Percentiles rank a stretch among this genome's conserved stretches.
Evolutionary conservation across 2,329 filamentous ascomycete species (phyloP).

Genomic region (Pyrenophora tritici-repentis): DNA sequence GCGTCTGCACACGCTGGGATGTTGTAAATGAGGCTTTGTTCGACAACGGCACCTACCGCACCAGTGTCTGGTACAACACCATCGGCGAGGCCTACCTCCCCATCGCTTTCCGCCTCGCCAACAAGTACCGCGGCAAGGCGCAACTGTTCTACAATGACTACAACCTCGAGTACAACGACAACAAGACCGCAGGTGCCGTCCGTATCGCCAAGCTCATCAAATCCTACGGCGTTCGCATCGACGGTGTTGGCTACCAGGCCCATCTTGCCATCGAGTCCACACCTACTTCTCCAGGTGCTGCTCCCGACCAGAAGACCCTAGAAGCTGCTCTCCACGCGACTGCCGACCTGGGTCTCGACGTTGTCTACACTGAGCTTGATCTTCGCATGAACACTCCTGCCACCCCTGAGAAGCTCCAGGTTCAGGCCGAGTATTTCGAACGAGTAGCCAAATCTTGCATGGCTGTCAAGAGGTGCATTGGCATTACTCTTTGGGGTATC

Average conservation of each 20-base stretch:
- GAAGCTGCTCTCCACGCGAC: constrained; percentile 58
- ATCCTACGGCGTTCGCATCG: constrained; percentile 55
- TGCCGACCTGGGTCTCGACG: constrained; percentile 59
- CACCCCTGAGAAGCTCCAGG: constrained; percentile 48
- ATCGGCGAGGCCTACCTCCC: constrained; percentile 54
- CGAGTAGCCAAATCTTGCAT: constrained; percentile 46
- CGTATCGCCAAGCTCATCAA: constrained; percentile 48
- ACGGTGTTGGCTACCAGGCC: constrained; percentile 67
- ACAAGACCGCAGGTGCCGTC: constrained; percentile 47
- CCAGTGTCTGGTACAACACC: constrained; percentile 49
- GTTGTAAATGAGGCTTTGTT: constrained; percentile 44
- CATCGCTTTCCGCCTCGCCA: constrained; percentile 51
- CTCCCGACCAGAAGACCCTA: constrained; percentile 54
- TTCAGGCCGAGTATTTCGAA: constrained; percentile 57
- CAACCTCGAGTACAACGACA: constrained; percentile 63
- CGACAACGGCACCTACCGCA: constrained; percentile 53
- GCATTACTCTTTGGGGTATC: constrained; percentile 56
- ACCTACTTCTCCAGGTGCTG: constrained; percentile 46
- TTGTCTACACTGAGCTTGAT: constrained; percentile 67
- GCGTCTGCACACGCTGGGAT: constrained; percentile 48
- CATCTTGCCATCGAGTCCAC: constrained; percentile 61
- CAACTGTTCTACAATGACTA: constrained; percentile 67
- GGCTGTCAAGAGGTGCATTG: constrained; percentile 45
- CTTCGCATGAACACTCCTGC: constrained; percentile 58
- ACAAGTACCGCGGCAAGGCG: constrained; percentile 45